phyloP scores from a whole-genome alignment of 1,284 basidiomycete genomes.

The Puccinia novopanici region DNA sequence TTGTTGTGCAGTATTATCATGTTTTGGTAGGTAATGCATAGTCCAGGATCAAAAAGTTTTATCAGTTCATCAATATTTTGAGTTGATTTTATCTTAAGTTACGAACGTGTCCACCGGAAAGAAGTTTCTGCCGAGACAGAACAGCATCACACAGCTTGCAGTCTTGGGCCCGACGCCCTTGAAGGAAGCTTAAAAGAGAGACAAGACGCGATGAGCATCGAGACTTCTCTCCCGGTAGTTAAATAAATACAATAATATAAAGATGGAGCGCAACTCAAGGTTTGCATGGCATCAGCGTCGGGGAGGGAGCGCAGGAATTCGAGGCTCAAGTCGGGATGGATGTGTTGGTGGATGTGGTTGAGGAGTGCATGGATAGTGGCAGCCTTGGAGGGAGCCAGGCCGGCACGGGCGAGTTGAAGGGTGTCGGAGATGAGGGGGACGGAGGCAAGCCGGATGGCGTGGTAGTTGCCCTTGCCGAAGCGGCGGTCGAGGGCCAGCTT shows the following conservation, averaged over 20 bases:
- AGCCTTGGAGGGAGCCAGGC: constrained; percentile 73
- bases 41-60: too few species aligned
- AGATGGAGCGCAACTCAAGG: constrained; percentile 52
- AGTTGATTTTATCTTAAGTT: background rate
- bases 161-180: constrained; percentile 77
- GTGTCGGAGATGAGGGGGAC: constrained; percentile 66
- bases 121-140: constrained; percentile 71
- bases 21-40: too few species aligned
- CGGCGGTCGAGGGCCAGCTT: constrained; percentile 66
- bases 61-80: background rate
- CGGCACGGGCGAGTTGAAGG: constrained; percentile 66
- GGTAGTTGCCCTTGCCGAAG: constrained; percentile 69
- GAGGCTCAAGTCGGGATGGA: constrained; percentile 54
- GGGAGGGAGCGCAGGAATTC: constrained; percentile 59
- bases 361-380: constrained; percentile 63
- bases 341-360: constrained; percentile 51
- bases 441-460: constrained; percentile 66
- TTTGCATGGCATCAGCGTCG: constrained; percentile 70
- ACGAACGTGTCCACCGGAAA: constrained; percentile 73
- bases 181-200: constrained; percentile 62
- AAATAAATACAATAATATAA: constrained; percentile 6
- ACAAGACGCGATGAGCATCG: background rate
- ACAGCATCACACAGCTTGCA: constrained; percentile 74
- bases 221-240: background rate
- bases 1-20: too few species aligned